Base-by-base conservation (phyloP, 768 basidiomycete genomes). In the Asterophora lycoperdoides region DNA sequence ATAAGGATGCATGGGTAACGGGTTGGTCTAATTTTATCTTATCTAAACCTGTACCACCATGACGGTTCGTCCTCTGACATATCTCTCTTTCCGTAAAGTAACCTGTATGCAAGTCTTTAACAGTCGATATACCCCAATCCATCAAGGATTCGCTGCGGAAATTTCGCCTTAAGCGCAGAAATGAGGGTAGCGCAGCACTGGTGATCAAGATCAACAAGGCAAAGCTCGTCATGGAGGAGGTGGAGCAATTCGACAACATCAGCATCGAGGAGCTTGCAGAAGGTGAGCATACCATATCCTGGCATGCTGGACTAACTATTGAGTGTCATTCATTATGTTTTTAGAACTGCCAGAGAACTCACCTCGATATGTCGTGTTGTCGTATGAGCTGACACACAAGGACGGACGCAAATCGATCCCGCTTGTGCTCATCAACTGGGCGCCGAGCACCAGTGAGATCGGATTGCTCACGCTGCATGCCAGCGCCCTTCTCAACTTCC, bases 151-250 rank as follows among this genome's bases (percentile, higher is more conserved):
- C 81, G 19, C 80, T 94, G 35, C 81, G 86, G 66, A 93, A 92
- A 62, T 95, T 94, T 70, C 71, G 78, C 14, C 77, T 79, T 52
- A 75, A 89, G 11, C 87, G 90, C 48, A 79, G 86, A 18, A 81
- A 76, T 59, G 77, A 76, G 37, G 86, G 83, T 33, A 84, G 76
- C 57, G 84, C 89, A 19, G 92, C 90, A 13, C 73, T 94, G 46
- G 71, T 92, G 57, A 83, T 94, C 67, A 94, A 93, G 80, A 90
- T 94, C 69, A 86, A 93, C 76, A 93, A 89, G 73, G 66, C 74
- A 34, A 74, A 83, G 58, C 77, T 94, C 49, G 61, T 81, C 55
- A 86, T 96, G 85, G 85, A 87, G 62, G 84, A 90, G 59, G 86
- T 83, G 28, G 89, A 92, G 46, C 81, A 84, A 61, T 84, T 89